phyloP scores from a whole-genome alignment of 495 filamentous ascomycete species.

The Hyaloscypha hepaticicola region DNA sequence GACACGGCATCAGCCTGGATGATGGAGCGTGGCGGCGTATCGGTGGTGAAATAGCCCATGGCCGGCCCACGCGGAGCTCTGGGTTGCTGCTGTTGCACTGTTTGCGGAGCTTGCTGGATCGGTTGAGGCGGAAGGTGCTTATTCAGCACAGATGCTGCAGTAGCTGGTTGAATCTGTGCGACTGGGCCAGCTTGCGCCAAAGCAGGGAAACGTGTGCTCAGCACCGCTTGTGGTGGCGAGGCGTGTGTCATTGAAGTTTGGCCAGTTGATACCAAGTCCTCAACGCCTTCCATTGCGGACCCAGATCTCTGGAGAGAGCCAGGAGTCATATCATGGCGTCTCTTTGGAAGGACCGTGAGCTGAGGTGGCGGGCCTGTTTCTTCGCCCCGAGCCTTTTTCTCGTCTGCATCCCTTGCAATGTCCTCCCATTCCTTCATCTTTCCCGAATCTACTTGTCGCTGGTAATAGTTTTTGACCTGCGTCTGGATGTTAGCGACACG shows the following conservation, averaged over 20 bases:
- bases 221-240: slow-evolving; percentile 31
- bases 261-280: slow-evolving; percentile 20
- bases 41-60: slow-evolving; percentile 25
- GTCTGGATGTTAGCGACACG: slow-evolving; percentile 36
- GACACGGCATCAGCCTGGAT: slow-evolving; percentile 32
- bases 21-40: slow-evolving; percentile 25
- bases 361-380: slow-evolving; percentile 63
- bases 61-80: slow-evolving; percentile 24
- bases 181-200: slow-evolving; percentile 32
- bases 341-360: slow-evolving; percentile 43
- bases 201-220: slow-evolving; percentile 34
- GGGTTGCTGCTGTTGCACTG: slow-evolving; percentile 16
- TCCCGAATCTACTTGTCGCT: slow-evolving; percentile 66
- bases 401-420: slow-evolving; percentile 68
- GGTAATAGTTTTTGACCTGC: slow-evolving; percentile 91
- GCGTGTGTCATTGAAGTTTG: slow-evolving; percentile 26
- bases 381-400: slow-evolving; percentile 66
- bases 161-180: slow-evolving; percentile 21
- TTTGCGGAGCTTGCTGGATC: slow-evolving; percentile 16
- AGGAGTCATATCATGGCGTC: slow-evolving; percentile 40
- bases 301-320: slow-evolving; percentile 19
- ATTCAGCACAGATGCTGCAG: slow-evolving; percentile 16
- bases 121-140: slow-evolving; percentile 27
- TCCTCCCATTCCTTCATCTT: slow-evolving; percentile 57
- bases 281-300: slow-evolving; percentile 24